phyloP scores from a whole-genome alignment of 2,329 filamentous ascomycete genomes.

The Cordyceps cicadae region DNA sequence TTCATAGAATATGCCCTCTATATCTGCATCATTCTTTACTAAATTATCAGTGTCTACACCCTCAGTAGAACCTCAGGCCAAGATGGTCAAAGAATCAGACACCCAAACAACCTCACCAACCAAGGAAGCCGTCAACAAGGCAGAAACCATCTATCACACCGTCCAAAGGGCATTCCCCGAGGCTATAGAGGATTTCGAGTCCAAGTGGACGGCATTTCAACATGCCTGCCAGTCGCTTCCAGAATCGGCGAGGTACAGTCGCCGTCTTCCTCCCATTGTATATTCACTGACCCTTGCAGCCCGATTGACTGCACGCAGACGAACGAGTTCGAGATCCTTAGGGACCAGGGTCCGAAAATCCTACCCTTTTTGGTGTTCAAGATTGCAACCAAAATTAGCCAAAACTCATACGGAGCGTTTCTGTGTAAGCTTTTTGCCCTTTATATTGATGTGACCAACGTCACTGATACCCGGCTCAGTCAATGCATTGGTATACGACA shows the following conservation, averaged over 20 bases:
- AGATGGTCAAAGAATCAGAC: background rate
- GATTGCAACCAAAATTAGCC: background rate
- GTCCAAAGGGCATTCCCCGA: conserved; percentile 1
- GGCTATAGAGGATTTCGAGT: conserved; percentile 7
- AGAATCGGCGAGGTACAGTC: conserved; percentile 4
- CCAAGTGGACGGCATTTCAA: conserved; percentile 8
- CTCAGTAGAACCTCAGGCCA: background rate
- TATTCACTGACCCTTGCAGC: no score
- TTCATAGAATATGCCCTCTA: no score
- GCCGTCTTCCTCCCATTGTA: no score
- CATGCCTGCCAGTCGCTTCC: background rate
- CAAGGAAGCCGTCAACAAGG: background rate
- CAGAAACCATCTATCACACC: conserved; percentile 1
- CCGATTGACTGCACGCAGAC: background rate
- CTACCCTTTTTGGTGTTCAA: conserved; percentile 3
- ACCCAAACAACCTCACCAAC: background rate
- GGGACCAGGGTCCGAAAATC: conserved; percentile 8
- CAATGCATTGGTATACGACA: conserved; percentile 1
- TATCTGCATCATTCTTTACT: no score
- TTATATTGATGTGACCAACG: no score
- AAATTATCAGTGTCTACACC: no score
- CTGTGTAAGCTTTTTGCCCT: background rate
- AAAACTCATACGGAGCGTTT: conserved; percentile 1
- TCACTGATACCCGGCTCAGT: conserved; percentile 1
- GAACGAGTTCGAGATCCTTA: conserved; percentile 2